Percentiles rank a stretch among this genome's conserved stretches.
Conservation (phyloP, 805 yeast genomes). For the Cephaloascus albidus region DNA sequence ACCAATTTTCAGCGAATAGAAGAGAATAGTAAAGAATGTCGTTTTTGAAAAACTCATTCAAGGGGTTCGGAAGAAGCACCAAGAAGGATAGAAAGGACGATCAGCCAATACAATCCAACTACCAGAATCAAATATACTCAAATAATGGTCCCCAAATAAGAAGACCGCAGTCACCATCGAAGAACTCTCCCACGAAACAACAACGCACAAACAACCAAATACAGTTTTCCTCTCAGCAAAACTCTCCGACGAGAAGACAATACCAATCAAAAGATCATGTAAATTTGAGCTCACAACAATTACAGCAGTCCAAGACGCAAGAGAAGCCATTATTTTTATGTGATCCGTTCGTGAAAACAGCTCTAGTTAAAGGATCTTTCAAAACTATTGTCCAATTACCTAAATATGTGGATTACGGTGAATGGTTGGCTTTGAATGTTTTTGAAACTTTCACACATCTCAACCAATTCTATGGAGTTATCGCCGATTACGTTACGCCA, state of each 20-base stretch:
- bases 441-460: conserved; percentile 84
- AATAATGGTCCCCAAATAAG: conserved; percentile 24
- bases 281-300: conserved; percentile 6
- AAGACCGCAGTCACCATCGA: conserved; percentile 27
- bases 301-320: conserved; percentile 4
- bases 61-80: conserved; percentile 37
- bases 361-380: conserved; percentile 92
- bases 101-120: neutral
- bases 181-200: conserved; percentile 30
- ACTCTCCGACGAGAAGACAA: conserved; percentile 7
- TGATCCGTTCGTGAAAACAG: conserved; percentile 90
- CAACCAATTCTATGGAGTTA: conserved; percentile 83
- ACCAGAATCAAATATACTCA: conserved; percentile 18
- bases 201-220: conserved; percentile 5
- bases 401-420: conserved; percentile 87
- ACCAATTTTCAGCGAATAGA: too few relatives aligned
- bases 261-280: conserved; percentile 8
- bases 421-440: conserved; percentile 91
- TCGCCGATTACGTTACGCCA: conserved; percentile 85
- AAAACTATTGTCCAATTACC: conserved; percentile 94
- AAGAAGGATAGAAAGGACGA: conserved; percentile 30
- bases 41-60: conserved; percentile 29
- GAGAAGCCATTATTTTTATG: conserved; percentile 63
- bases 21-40: too few relatives aligned
- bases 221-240: conserved; percentile 6